Evolutionary conservation across 768 basidiomycete genomes (phyloP).

Genomic region (Strobilomyces dryophilus): DNA sequence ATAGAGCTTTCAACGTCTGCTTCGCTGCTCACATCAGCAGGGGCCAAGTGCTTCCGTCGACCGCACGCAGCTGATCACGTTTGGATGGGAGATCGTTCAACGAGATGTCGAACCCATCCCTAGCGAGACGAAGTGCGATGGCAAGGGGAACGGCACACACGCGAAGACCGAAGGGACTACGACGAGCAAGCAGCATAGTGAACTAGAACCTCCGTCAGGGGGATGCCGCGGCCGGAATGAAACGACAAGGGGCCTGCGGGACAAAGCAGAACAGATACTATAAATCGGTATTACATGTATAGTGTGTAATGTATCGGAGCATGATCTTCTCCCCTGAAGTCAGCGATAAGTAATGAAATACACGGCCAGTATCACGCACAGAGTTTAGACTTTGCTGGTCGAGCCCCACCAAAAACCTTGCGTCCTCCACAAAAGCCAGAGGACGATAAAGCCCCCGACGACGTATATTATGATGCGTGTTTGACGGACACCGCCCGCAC

Average conservation of each 20-base stretch:
- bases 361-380: constrained; percentile 12
- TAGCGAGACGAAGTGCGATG: constrained; percentile 32
- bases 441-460: constrained; percentile 47
- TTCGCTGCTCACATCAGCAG: constrained; percentile 42
- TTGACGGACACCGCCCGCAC: constrained; percentile 61
- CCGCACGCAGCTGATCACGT: constrained; percentile 36
- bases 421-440: constrained; percentile 56
- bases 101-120: constrained; percentile 30
- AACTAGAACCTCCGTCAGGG: background rate
- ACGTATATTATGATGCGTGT: constrained; percentile 64
- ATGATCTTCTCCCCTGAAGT: background rate
- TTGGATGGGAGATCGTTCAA: constrained; percentile 33
- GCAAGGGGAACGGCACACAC: background rate
- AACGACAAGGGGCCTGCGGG: background rate
- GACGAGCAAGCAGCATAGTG: background rate
- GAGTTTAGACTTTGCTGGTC: constrained; percentile 12
- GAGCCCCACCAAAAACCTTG: constrained; percentile 44
- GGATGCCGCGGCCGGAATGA: background rate
- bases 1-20: constrained; percentile 34
- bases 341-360: background rate
- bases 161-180: background rate
- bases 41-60: constrained; percentile 19
- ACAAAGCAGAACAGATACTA: background rate
- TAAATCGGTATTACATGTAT: constrained; percentile 8
- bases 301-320: background rate